Evolutionary conservation across 2,329 filamentous ascomycete species (phyloP).

Genomic region (Eutypella sp.): DNA sequence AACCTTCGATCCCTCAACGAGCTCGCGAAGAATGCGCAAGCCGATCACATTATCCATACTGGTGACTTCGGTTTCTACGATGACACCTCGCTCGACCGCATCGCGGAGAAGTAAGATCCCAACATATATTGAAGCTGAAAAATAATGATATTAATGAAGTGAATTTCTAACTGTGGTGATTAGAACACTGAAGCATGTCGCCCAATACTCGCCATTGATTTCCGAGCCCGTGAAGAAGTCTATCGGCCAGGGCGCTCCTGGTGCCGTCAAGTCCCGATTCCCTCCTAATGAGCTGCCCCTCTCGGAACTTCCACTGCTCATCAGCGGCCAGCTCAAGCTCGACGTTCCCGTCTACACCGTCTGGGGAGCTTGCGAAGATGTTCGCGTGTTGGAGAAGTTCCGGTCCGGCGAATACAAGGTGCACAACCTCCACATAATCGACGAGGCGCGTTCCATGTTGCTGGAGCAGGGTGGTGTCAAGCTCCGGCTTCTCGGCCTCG

Average conservation of each 20-base stretch:
- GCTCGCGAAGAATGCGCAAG: conserved; percentile 87
- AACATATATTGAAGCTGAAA: not conserved
- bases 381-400: conserved; percentile 95
- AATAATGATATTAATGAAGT: no score
- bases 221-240: conserved; percentile 69
- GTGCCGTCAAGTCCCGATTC: conserved; percentile 83
- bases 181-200: conserved; percentile 95
- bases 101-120: conserved; percentile 87
- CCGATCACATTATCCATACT: conserved; percentile 97
- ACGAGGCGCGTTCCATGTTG: conserved; percentile 93
- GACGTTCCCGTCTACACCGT: conserved; percentile 98
- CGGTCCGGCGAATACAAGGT: conserved; percentile 97
- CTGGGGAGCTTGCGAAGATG: conserved; percentile 98
- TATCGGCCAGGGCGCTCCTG: conserved; percentile 60
- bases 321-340: conserved; percentile 82
- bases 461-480: conserved; percentile 94
- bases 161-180: conserved; percentile 13
- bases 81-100: conserved; percentile 88
- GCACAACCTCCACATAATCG: conserved; percentile 94
- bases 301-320: conserved; percentile 84
- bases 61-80: conserved; percentile 99
- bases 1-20: conserved; percentile 95
- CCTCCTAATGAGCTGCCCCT: conserved; percentile 76
- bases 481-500: conserved; percentile 85
- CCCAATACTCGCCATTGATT: conserved; percentile 94